phyloP scores from a whole-genome alignment of 306 rosid genomes.

The Casuarina glauca region DNA sequence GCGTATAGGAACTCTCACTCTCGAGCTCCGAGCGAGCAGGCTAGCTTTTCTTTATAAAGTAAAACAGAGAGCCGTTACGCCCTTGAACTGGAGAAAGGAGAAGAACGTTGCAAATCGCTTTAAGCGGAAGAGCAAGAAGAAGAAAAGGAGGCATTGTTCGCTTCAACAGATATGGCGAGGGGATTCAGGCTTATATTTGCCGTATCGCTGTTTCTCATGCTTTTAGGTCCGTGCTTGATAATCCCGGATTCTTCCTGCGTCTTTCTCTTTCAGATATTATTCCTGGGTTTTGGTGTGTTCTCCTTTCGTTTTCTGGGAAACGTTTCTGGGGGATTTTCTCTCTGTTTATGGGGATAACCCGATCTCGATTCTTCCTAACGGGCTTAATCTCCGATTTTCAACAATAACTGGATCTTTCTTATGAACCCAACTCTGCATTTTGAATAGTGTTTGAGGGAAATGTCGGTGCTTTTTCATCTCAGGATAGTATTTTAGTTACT shows the following conservation, averaged over 20 bases:
- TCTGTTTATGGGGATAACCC: not conserved
- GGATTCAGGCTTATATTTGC: conserved; percentile 44
- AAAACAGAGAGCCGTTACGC: conserved; percentile 51
- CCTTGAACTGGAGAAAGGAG: not conserved
- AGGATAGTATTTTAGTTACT: conserved; percentile 10
- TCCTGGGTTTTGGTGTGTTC: not conserved
- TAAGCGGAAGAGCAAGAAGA: conserved; percentile 5
- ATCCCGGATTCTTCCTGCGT: conserved; percentile 19
- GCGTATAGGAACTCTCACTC: too few relatives aligned
- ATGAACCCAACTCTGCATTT: not conserved
- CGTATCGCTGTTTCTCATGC: conserved; percentile 47
- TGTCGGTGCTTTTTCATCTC: conserved; percentile 38
- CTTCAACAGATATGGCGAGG: conserved; percentile 39
- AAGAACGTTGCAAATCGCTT: not conserved
- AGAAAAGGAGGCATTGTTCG: conserved; percentile 1
- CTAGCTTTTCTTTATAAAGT: conserved; percentile 9
- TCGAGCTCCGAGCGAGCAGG: conserved; percentile 21
- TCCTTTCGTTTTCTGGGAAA: conserved; percentile 8
- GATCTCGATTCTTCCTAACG: conserved; percentile 24
- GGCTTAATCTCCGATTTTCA: conserved; percentile 8
- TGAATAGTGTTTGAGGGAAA: conserved; percentile 15
- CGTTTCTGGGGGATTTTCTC: conserved; percentile 8
- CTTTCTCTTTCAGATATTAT: not conserved
- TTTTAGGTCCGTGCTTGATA: conserved; percentile 63
- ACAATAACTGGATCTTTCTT: not conserved